Conservation (phyloP, 2,329 filamentous ascomycete species). For the Aureobasidium lini region DNA sequence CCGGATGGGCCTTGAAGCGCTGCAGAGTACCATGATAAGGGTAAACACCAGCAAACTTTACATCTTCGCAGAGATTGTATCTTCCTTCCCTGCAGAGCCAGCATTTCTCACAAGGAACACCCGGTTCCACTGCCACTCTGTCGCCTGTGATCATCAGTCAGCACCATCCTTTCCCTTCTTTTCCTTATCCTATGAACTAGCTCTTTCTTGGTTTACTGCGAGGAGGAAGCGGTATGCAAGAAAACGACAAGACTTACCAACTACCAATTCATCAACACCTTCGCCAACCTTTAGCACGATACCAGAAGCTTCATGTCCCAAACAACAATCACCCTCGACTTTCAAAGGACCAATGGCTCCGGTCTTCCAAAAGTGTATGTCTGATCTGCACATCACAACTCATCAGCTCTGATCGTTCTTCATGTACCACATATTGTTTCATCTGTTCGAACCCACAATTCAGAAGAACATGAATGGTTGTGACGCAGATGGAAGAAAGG, state of each 20-base stretch:
- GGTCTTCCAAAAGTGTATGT: conserved; percentile 61
- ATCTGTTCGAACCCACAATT: too few species aligned
- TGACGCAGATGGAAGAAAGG: too few species aligned
- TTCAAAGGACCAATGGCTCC: conserved; percentile 56
- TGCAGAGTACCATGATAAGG: conserved; percentile 82
- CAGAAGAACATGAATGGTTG: too few species aligned
- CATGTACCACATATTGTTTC: too few species aligned
- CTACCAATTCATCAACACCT: conserved; percentile 45
- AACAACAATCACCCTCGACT: conserved; percentile 55
- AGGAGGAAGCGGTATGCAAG: too few species aligned
- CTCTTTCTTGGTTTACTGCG: too few species aligned
- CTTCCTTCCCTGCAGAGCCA: conserved; percentile 65
- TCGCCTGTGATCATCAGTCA: conserved; percentile 39
- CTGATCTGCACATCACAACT: conserved; percentile 38
- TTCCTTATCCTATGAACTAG: too few species aligned
- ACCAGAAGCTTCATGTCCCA: conserved; percentile 59
- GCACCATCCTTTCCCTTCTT: neutral
- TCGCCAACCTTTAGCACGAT: conserved; percentile 51
- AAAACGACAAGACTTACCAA: conserved; percentile 26
- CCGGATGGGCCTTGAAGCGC: conserved; percentile 72
- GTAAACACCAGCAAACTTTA: conserved; percentile 85
- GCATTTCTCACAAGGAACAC: conserved; percentile 54
- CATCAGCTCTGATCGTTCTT: neutral
- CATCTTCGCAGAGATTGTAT: conserved; percentile 83
- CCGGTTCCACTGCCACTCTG: conserved; percentile 59